phyloP scores from a whole-genome alignment of 805 yeast genomes.

The Jamesozyma lodderae region DNA sequence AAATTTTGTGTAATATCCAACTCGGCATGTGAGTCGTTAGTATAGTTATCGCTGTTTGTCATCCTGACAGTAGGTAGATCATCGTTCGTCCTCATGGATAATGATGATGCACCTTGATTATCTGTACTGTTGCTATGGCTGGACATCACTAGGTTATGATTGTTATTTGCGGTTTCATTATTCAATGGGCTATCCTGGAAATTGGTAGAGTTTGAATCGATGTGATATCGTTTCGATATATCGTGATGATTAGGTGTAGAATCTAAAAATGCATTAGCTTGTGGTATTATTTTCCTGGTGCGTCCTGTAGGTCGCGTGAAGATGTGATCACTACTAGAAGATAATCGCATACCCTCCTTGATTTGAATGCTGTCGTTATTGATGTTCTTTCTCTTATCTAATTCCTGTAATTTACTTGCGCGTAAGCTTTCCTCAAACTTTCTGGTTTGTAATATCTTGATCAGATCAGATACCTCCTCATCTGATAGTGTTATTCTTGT shows the following conservation, averaged over 20 bases:
- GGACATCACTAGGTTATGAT: neutral
- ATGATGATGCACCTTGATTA: neutral
- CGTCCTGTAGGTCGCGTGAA: no score
- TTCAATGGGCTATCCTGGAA: neutral
- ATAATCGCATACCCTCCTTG: no score
- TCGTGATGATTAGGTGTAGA: no score
- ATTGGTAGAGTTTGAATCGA: neutral
- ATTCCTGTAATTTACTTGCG: slow-evolving; percentile 1
- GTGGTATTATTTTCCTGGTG: neutral
- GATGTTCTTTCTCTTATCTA: neutral
- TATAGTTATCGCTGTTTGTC: no score
- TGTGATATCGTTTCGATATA: neutral
- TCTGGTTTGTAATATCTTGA: slow-evolving; percentile 22
- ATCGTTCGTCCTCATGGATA: no score
- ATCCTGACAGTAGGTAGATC: no score
- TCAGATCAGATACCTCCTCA: slow-evolving; percentile 43
- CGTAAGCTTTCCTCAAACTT: slow-evolving; percentile 7
- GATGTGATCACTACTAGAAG: neutral
- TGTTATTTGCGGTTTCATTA: neutral
- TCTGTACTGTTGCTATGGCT: neutral
- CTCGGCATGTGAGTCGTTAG: no score
- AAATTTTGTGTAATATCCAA: no score
- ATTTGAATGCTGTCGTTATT: no score
- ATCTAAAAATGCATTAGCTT: neutral
- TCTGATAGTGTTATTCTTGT: slow-evolving; percentile 58